Conservation (phyloP, 208 protist genomes). For the Angomonas deanei region DNA sequence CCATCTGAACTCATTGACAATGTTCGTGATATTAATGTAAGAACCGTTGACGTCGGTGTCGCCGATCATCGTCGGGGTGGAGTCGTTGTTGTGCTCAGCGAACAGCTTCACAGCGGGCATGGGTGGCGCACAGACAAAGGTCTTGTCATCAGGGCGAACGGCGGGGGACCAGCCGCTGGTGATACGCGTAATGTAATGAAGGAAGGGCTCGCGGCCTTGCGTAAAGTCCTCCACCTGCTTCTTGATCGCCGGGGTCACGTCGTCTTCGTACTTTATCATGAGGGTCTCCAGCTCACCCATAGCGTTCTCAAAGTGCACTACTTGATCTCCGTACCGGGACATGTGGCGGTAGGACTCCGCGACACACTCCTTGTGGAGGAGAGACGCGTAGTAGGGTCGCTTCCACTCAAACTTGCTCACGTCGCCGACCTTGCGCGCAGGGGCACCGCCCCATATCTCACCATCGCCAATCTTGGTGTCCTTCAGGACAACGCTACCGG, state of each 20-base stretch:
- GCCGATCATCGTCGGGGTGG: too few relatives aligned
- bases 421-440: conserved; percentile 70
- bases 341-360: conserved; percentile 77
- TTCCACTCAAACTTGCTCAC: conserved; percentile 89
- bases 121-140: conserved; percentile 52
- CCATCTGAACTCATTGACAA: conserved; percentile 88
- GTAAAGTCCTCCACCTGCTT: conserved; percentile 77
- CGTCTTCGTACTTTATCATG: conserved; percentile 72
- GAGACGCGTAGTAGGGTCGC: conserved; percentile 71
- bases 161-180: conserved; percentile 79
- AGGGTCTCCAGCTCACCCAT: conserved; percentile 78
- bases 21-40: conserved; percentile 79
- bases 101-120: conserved; percentile 74
- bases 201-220: conserved; percentile 81
- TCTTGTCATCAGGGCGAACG: conserved; percentile 80
- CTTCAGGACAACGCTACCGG: conserved; percentile 73
- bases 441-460: conserved; percentile 85
- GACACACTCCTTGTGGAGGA: conserved; percentile 68
- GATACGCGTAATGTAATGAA: conserved; percentile 81
- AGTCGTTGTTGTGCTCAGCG: conserved; percentile 84
- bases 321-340: conserved; percentile 85
- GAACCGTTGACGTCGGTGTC: conserved; percentile 76
- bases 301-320: conserved; percentile 70
- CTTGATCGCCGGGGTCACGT: conserved; percentile 59
- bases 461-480: conserved; percentile 83